These are phyloP conservation scores for Pichia sp. DNA, from an alignment of 1,139 yeast genomes.

Conservation along the genomic window DNA sequence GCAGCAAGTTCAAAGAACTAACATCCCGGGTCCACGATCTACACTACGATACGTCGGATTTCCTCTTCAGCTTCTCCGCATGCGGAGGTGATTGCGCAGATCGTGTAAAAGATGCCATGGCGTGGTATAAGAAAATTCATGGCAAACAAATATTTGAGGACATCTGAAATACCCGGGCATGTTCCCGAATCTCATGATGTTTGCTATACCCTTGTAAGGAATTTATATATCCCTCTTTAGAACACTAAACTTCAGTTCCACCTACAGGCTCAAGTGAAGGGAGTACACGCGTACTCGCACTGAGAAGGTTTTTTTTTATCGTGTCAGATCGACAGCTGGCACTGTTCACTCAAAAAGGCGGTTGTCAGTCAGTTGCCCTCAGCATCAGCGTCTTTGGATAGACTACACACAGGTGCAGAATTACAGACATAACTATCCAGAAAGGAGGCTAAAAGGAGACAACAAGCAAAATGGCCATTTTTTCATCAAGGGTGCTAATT, in stretches of 20 bases:
- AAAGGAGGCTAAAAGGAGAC: neutral
- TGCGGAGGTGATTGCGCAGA: slow-evolving; percentile 6
- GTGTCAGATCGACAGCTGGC: neutral
- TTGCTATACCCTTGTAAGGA: too few species aligned
- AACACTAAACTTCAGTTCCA: too few species aligned
- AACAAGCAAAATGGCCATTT: slow-evolving; percentile 44
- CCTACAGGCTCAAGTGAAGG: neutral
- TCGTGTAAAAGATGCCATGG: slow-evolving; percentile 3
- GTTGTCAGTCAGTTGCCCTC: neutral
- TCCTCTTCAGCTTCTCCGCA: slow-evolving; percentile 8
- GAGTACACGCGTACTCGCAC: neutral
- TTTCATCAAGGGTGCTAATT: slow-evolving; percentile 49
- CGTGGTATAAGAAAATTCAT: slow-evolving; percentile 3
- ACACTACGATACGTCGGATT: slow-evolving; percentile 9
- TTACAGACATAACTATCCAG: neutral
- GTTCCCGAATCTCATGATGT: too few species aligned
- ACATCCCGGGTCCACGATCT: neutral
- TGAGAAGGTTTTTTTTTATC: neutral
- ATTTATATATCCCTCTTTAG: too few species aligned
- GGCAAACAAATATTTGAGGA: slow-evolving; percentile 7
- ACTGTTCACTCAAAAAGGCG: neutral
- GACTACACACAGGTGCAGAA: neutral
- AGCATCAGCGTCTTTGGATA: neutral
- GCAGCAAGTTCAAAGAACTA: slow-evolving; percentile 1
- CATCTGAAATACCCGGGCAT: neutral